Base-by-base conservation (phyloP, 2,329 filamentous ascomycete species). In the Aspergillus amoenus region DNA sequence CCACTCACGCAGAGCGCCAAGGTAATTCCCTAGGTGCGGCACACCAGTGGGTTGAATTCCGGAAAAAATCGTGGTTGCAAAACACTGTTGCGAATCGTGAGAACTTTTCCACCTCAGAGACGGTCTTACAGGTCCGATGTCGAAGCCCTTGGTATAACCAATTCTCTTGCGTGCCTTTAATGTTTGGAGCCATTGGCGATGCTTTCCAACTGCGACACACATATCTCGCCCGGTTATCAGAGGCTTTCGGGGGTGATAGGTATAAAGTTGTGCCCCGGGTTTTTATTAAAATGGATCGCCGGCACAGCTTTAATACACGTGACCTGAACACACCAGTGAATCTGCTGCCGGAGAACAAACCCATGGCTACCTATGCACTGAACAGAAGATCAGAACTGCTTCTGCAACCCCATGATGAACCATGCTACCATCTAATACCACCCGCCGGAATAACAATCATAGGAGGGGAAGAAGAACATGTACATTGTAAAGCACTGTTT, bases 41-140 rank as follows among this genome's bases (percentile, higher is more conserved):
- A 95, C 83, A 37, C 93, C 94, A 0, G 94, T 99, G 17, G 94
- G 94, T 74, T 99, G 94, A 66, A 99, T 99, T 52, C 93, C 94
- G 3, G 94, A 97, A 79, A 99, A 97, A 68, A 97, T 85, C 58
- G 88, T 58, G 12, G 55, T 55, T 30, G 24, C 44, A n/a, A 37
- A 37, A 34, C 55, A 30, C 15, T 56, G 43, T 52, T 57, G 54
- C n/a, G 60, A 17, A 47, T 48, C 43, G 18, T 45, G 42, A 44
- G 56, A 58, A 37, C 59, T 63, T 34, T 53, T 46, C 53, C 48
- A 62, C 60, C 58, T 60, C 45, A 40, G 52, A 24, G 49, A 43
- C 51, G 39, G 30, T n/a, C 27, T 48, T n/a, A 37, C 45, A 13
- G 45, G 18, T 42, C 24, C n/a, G n/a, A 17, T 32, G 37, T 15